Base-by-base conservation (phyloP, 805 yeast genomes). In the Lipomyces chichibuensis region DNA sequence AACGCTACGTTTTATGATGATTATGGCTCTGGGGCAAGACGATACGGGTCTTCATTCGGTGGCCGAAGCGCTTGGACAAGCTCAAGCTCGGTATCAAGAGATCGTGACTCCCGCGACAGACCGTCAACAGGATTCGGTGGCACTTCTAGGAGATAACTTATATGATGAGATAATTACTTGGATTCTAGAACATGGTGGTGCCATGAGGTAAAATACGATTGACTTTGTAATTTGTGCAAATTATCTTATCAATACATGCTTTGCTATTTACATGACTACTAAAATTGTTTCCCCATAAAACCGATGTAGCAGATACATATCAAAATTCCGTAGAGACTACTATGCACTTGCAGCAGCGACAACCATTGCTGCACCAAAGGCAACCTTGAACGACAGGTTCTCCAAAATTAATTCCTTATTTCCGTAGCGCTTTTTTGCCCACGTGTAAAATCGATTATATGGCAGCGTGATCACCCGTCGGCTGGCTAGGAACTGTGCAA, bases 361-460 rank as follows among this genome's bases (percentile, higher is more conserved):
- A 64, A 84, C 69, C 71, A 86, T 85, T 9, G 86, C 77, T 25
- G 81, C 74, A 4, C 84, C 75, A 73, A 87, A 87, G 9, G 87
- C 80, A n/a, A 84, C 63, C 75, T 84, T 85, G 78, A 87, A 86
- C 68, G 86, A 82, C 60, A 86, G 84, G 65, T 84, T 81, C 62
- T 84, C 83, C 69, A 86, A 82, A 17, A 86, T 75, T 77, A 85
- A 78, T 35, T 80, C 77, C 72, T 81, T 79, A 57, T 84, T 69
- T 69, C 85, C 85, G 64, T 84, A 75, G 27, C 73, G 64, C 32
- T 72, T 68, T 3, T 75, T 62, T 3, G 81, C 81, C 66, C 79
- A 67, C 49, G 72, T 71, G 54, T 78, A 66, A 52, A 77, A 60
- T 33, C 71, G 72, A n/a, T 74, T 74, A 65, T 77, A 71, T 37